Evolutionary conservation across 1,139 yeast species (phyloP), one percentile per base, ranked within the genome.

Genomic region (Lodderomyces beijingensis): DNA sequence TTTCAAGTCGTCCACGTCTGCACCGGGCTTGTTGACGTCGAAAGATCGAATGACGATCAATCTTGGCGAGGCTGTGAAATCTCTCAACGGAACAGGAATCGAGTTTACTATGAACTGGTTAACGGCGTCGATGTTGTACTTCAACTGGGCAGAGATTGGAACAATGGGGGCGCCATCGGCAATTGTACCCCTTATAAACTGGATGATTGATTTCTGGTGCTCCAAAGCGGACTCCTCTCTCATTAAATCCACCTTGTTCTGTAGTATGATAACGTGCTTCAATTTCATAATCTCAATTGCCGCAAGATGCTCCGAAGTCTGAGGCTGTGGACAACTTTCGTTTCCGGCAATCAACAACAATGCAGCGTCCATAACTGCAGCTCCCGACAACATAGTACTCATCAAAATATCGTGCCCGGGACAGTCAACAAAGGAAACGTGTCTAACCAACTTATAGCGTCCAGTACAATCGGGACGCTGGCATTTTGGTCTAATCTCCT

Each of bases 331-430:
- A 71, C 99, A 93, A 38, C 95, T 79, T 74, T 93, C 99, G 61
- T 93, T 93, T 62, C 97, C 98, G 25, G 98, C 99, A 59, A 93
- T 82, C 48, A 93, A 75, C 53, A 93, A 70, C 43, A 93, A 71
- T 10, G 99, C 99, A 38, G 98, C 99, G 64, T 93, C 99, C 99
- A 93, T 93, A 47, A 93, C 98, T 11, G 99, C 99, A 26, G 99
- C 99, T 59, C 99, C 99, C 32, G 97, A 89, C 77, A 93, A 81
- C 99, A 93, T 93, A 49, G 98, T 93, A 75, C 97, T 88, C 98
- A 93, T 93, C 61, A 93, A 81, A 71, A 93, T 91, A 74, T 93
- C 99, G 85, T 93, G 99, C 60, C 98, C 99, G 39, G 99, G 99
- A 71, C 98, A 93, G 72, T 93, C 99, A 41, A 93, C 98, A 52